These are phyloP conservation scores for Colletotrichum sp. DNA, from an alignment of 2,329 filamentous ascomycete species.

Conservation along the genomic window DNA sequence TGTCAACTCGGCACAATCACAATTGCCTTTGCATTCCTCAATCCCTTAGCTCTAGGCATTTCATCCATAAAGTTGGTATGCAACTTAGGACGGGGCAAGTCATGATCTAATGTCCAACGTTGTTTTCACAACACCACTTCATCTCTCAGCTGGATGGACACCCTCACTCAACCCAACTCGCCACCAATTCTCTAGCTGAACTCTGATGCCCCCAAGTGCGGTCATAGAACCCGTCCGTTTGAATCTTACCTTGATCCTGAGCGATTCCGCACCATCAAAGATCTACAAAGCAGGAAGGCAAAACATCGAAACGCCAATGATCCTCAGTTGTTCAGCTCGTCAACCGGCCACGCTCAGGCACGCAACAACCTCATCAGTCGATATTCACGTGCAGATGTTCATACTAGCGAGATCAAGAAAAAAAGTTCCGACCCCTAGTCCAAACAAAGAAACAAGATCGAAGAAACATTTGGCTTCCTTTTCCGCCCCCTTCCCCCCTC, in stretches of 20 bases:
- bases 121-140: neutral
- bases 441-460: neutral
- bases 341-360: neutral
- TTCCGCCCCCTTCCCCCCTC: neutral
- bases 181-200: neutral
- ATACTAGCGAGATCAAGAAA: neutral
- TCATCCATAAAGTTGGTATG: neutral
- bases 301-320: neutral
- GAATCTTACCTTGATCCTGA: neutral
- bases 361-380: neutral
- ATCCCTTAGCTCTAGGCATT: neutral
- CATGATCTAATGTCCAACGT: neutral
- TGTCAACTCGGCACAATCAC: neutral
- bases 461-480: neutral
- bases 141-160: neutral
- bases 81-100: neutral
- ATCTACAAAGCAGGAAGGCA: neutral
- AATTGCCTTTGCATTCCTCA: neutral
- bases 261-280: neutral
- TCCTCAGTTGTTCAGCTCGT: neutral
- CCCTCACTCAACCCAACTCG: neutral
- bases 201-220: neutral
- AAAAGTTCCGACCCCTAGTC: neutral
- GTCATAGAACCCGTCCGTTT: neutral
- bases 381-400: neutral